A percentile compares a stretch with the other conserved stretches of the same genome.
Conservation (phyloP, 495 filamentous ascomycete species). For the Melanomma pulvis-pyrius region DNA sequence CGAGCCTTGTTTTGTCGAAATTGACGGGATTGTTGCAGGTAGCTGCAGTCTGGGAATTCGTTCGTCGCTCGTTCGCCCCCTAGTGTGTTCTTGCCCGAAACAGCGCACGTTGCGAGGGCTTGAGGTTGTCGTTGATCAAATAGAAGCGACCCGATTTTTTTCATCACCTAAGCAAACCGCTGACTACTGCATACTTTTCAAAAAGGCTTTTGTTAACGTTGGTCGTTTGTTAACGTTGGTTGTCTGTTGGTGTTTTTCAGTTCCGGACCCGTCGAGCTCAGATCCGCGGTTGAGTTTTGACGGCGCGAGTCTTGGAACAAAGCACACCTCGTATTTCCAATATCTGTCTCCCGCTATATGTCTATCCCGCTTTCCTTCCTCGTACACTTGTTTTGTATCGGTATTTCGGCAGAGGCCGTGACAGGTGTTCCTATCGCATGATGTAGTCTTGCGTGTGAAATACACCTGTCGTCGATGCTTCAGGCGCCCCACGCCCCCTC, state of each 20-base stretch:
- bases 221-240: background rate
- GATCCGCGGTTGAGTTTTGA: background rate
- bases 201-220: background rate
- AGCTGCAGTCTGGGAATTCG: no score
- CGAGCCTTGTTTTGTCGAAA: no score
- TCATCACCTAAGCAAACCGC: conserved; percentile 2
- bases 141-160: background rate
- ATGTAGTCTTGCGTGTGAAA: background rate
- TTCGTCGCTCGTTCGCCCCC: background rate
- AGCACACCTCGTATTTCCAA: background rate
- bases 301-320: background rate
- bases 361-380: background rate
- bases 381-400: conserved; percentile 13
- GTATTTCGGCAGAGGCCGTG: conserved; percentile 1
- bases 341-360: background rate
- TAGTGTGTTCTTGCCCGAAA: background rate
- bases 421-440: background rate
- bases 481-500: no score
- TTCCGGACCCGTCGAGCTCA: background rate
- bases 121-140: background rate
- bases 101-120: background rate
- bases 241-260: background rate
- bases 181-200: background rate
- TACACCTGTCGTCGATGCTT: no score
- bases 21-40: no score